phyloP scores from a whole-genome alignment of 202 grass and related monocot species.

The Carex arenaria region DNA sequence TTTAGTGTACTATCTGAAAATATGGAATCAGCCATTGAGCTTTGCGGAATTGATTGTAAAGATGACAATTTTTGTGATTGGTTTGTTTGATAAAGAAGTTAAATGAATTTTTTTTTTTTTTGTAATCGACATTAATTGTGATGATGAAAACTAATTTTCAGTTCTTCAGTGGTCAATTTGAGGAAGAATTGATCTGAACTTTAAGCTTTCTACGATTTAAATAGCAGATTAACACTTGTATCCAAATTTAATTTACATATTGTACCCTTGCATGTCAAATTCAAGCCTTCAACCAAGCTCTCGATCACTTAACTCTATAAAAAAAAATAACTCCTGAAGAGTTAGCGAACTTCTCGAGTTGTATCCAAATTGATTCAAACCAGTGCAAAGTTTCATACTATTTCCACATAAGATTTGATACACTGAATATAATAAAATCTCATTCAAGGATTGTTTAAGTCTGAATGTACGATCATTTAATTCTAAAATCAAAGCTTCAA shows the following conservation, averaged over 20 bases:
- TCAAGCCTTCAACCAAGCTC: neutral
- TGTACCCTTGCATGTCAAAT: neutral
- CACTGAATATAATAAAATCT: neutral
- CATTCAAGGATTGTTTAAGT: neutral
- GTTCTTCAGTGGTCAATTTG: neutral
- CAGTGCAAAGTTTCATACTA: neutral
- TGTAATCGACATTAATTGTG: neutral
- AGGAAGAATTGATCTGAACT: neutral
- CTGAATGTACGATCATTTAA: neutral
- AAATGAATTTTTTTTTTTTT: neutral
- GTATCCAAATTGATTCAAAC: neutral
- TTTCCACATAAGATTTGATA: neutral
- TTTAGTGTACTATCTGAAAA: neutral
- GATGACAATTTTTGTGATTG: neutral
- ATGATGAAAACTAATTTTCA: neutral
- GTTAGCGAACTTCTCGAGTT: neutral
- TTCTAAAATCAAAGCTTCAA: neutral
- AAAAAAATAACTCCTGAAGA: neutral
- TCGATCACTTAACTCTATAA: neutral
- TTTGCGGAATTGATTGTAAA: neutral
- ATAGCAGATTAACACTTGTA: neutral
- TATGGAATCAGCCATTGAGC: neutral
- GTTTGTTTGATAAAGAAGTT: neutral
- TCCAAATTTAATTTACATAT: neutral
- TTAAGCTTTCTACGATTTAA: neutral